Evolutionary conservation across 2,329 filamentous ascomycete species (phyloP).

Genomic region (Cucurbitaria berberidis): DNA sequence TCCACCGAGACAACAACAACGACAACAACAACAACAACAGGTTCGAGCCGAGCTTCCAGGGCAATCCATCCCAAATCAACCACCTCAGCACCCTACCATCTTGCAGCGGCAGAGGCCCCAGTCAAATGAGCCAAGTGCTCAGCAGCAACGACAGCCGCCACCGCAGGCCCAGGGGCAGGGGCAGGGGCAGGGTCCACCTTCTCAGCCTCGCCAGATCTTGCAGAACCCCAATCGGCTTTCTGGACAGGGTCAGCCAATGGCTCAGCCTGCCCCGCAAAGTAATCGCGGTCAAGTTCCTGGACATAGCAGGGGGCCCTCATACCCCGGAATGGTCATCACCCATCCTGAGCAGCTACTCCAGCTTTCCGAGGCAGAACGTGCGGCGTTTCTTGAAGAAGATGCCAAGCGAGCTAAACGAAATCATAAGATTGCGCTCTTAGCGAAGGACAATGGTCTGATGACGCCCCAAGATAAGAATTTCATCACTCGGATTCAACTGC

Average conservation of each 20-base stretch:
- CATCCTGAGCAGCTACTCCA: conserved; percentile 77
- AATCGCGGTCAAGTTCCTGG: conserved; percentile 43
- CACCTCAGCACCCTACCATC: conserved; percentile 42
- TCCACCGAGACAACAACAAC: conserved; percentile 48
- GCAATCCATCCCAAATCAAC: conserved; percentile 37
- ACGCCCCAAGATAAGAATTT: conserved; percentile 99
- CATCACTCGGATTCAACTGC: conserved; percentile 95
- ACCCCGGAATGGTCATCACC: conserved; percentile 61
- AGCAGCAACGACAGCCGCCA: conserved; percentile 33
- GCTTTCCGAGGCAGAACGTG: conserved; percentile 82
- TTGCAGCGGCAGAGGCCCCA: conserved; percentile 44
- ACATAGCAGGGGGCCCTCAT: conserved; percentile 56
- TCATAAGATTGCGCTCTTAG: conserved; percentile 94
- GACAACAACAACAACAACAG: conserved; percentile 41
- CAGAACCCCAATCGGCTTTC: conserved; percentile 75
- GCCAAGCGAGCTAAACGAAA: conserved; percentile 95
- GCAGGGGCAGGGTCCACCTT: conserved; percentile 49
- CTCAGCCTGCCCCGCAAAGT: conserved; percentile 31
- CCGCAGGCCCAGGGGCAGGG: conserved; percentile 50
- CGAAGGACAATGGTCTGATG: conserved; percentile 96
- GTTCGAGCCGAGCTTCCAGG: conserved; percentile 54
- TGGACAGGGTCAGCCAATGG: conserved; percentile 50
- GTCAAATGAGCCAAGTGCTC: conserved; percentile 24
- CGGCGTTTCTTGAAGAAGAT: conserved; percentile 84
- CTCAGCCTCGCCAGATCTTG: conserved; percentile 72